These are phyloP conservation scores for Fonsecaea nubica DNA, from an alignment of 2,329 filamentous ascomycete genomes.

Conservation along the genomic window DNA sequence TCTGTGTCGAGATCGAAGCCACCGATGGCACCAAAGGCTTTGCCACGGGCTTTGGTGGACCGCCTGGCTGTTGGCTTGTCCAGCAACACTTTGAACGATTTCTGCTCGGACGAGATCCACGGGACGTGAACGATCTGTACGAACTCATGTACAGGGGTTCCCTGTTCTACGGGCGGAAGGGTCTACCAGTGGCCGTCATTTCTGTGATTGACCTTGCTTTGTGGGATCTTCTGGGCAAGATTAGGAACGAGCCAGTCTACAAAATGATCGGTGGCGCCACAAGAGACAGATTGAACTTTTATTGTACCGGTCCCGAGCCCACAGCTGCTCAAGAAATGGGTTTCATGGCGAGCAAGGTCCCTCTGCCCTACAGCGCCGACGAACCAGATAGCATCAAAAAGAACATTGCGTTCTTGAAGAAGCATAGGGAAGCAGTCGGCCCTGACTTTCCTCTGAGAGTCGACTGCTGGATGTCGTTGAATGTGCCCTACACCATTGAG, in stretches of 20 bases:
- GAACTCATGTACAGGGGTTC: constrained; percentile 96
- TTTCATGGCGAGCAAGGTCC: constrained; percentile 89
- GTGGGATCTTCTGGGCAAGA: constrained; percentile 91
- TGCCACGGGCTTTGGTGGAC: constrained; percentile 91
- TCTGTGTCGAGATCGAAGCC: constrained; percentile 87
- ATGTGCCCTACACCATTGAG: constrained; percentile 90
- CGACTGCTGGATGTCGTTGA: constrained; percentile 96
- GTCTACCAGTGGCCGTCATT: constrained; percentile 86
- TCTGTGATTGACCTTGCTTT: constrained; percentile 92
- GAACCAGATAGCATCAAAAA: constrained; percentile 82
- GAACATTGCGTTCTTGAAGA: constrained; percentile 86
- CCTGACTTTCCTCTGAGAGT: constrained; percentile 93
- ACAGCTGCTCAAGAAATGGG: constrained; percentile 81
- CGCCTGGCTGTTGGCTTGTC: constrained; percentile 91
- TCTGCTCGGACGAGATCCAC: constrained; percentile 83
- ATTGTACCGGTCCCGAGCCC: constrained; percentile 91
- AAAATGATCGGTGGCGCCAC: constrained; percentile 93
- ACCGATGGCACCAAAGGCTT: constrained; percentile 92
- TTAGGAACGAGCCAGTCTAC: constrained; percentile 91
- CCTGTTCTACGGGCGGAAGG: constrained; percentile 97
- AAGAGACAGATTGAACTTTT: constrained; percentile 77
- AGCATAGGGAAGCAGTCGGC: constrained; percentile 82
- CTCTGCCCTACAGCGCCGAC: constrained; percentile 85
- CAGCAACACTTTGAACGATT: constrained; percentile 94
- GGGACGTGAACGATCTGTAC: constrained; percentile 89